Percentiles rank a stretch among this genome's conserved stretches.
Conservation (phyloP, 345 rosid species). For the Salix suchowensis region DNA sequence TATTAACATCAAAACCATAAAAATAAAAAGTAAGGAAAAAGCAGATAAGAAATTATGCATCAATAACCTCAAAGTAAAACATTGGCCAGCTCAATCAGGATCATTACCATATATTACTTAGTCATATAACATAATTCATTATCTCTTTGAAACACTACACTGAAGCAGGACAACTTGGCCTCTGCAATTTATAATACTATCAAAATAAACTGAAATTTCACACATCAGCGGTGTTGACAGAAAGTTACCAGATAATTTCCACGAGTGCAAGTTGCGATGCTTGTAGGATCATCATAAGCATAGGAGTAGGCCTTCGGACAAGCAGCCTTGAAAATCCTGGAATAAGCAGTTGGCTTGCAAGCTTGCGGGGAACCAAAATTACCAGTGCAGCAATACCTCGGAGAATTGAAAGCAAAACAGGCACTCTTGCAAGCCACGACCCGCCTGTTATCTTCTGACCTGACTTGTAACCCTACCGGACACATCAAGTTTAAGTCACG, state of each 20-base stretch:
- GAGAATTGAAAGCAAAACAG: conserved; percentile 82
- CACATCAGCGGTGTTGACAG: conserved; percentile 40
- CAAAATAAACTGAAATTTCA: not conserved
- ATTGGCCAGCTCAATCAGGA: not conserved
- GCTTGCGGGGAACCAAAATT: conserved; percentile 62
- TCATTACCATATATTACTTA: not conserved
- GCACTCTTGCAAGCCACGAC: conserved; percentile 95
- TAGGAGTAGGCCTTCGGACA: conserved; percentile 93
- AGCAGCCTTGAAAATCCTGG: conserved; percentile 81
- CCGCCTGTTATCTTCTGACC: conserved; percentile 44
- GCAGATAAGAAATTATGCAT: not conserved
- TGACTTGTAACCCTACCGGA: conserved; percentile 75
- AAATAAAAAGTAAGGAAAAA: no score
- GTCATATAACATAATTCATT: not conserved
- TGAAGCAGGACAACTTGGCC: not conserved
- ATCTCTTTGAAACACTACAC: not conserved
- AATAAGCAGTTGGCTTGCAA: conserved; percentile 90
- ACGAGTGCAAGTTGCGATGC: conserved; percentile 72
- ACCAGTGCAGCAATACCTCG: conserved; percentile 89
- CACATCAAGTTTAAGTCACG: conserved; percentile 82
- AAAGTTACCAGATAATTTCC: conserved; percentile 75
- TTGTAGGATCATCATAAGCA: conserved; percentile 91
- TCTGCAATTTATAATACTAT: no score
- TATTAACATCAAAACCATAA: no score
- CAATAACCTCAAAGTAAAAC: not conserved